Evolutionary conservation across 2,329 filamentous ascomycete genomes (phyloP).

Genomic region (Fusarium lyarnte): DNA sequence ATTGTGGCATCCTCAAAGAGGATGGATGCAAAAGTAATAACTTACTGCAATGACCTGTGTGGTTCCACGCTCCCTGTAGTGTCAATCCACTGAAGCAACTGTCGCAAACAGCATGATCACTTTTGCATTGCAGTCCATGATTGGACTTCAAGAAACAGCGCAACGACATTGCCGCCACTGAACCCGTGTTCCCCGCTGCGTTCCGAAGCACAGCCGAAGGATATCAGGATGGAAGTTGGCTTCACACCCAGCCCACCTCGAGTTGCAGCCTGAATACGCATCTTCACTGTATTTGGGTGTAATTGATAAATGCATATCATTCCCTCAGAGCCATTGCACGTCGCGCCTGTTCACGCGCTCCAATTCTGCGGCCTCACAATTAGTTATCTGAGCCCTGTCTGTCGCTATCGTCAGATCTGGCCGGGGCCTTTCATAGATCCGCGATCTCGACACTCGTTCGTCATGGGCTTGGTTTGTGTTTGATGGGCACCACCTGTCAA

Average conservation of each 20-base stretch:
- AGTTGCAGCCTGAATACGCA: conserved; percentile 6
- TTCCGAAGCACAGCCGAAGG: conserved; percentile 42
- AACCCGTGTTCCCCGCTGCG: conserved; percentile 15
- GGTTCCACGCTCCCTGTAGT: neutral
- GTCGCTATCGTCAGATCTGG: conserved; percentile 35
- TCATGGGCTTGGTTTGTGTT: conserved; percentile 11
- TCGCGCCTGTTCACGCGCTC: conserved; percentile 14
- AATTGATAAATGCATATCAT: conserved; percentile 20
- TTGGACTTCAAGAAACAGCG: conserved; percentile 31
- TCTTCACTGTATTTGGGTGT: conserved; percentile 5
- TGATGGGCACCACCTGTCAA: conserved; percentile 31
- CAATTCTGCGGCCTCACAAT: conserved; percentile 7
- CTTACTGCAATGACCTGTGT: conserved; percentile 1
- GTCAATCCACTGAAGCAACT: conserved; percentile 1
- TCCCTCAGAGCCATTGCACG: conserved; percentile 19
- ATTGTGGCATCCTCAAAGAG: neutral
- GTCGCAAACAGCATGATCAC: conserved; percentile 7
- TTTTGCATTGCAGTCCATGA: conserved; percentile 3
- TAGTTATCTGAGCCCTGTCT: conserved; percentile 9
- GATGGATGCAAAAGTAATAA: conserved; percentile 1
- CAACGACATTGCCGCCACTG: conserved; percentile 28
- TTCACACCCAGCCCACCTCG: conserved; percentile 7
- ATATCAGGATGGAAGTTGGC: conserved; percentile 30
- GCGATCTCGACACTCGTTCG: conserved; percentile 18
- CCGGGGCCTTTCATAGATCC: conserved; percentile 29